A percentile compares a stretch with the other conserved stretches of the same genome.
These are phyloP conservation scores for Nidularia pulvinata DNA, from an alignment of 768 basidiomycete species.

Conservation along the genomic window DNA sequence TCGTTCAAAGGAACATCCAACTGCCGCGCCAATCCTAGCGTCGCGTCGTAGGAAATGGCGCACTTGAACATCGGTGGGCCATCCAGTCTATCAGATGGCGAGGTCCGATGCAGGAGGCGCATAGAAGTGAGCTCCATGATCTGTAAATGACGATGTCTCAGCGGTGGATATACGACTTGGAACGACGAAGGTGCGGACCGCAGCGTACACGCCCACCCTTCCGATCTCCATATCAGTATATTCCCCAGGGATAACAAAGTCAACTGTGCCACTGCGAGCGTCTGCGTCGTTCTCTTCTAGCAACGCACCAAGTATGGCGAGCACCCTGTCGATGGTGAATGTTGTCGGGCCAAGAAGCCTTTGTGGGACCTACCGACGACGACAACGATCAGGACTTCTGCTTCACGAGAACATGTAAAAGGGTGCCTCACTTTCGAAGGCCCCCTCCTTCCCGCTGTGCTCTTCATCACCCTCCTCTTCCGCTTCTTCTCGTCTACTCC, in stretches of 20 bases:
- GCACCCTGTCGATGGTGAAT: conserved; percentile 78
- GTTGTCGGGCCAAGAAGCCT: conserved; percentile 76
- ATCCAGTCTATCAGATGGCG: conserved; percentile 61
- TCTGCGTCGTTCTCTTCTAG: conserved; percentile 73
- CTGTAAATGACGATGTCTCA: conserved; percentile 32
- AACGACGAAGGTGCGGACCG: conserved; percentile 32
- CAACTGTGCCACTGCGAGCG: too few species aligned
- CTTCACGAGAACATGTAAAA: too few species aligned
- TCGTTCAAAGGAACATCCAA: conserved; percentile 62
- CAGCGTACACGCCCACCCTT: conserved; percentile 56
- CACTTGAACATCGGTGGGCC: conserved; percentile 75
- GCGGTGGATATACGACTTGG: neutral
- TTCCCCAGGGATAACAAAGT: conserved; percentile 63
- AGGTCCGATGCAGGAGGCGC: conserved; percentile 67
- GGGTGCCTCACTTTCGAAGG: too few species aligned
- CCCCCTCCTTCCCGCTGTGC: conserved; percentile 28
- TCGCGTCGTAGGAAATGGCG: conserved; percentile 61
- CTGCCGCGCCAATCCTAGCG: conserved; percentile 55
- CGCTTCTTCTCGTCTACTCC: conserved; percentile 65
- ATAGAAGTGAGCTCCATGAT: conserved; percentile 64
- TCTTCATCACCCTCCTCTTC: conserved; percentile 42
- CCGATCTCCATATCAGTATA: conserved; percentile 75
- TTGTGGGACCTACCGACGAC: conserved; percentile 68
- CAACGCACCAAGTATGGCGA: conserved; percentile 79
- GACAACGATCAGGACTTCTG: too few species aligned